Evolutionary conservation across 371 early-diverging fungal species (phyloP), one percentile per base, ranked within the genome.

Genomic region (Dinochytrium kinnereticum): DNA sequence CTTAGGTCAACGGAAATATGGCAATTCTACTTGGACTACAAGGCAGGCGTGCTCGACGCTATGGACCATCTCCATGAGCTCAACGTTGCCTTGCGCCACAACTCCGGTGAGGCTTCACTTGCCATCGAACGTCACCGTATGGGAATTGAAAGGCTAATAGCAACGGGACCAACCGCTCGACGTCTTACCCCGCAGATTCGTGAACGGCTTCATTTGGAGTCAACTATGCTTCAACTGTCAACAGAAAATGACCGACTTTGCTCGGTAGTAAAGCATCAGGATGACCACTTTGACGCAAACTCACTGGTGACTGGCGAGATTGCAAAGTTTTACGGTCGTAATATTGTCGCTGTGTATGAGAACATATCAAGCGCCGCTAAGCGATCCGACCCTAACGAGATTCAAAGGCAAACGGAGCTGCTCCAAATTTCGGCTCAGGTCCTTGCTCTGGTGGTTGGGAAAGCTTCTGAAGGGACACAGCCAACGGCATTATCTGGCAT

Each of bases 41-140:
- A n/a, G 5, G 2, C 5, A 21, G 26, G 40, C n/a, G 19, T 68
- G 2, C 2, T 68, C 3, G 19, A 68, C 10, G 59, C 36, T 17
- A 67, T 53, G 10, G 75, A 75, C 15, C 61, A 66, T 31, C 19
- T 71, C 21, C 68, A 64, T 1, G 31, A 50, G 7, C 38, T 34
- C 24, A 75, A 75, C 44, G 75, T 71, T 10, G 71, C 70, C 39
- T 38, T 70, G 15, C 75, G 75, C 24, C 75, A 75, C 40, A 75
- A 75, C 49, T 49, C 49, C 13, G 59, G 67, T 0, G 75, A 75
- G 36, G 51, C 51, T 28, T 64, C 51, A 5, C 36, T 55, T 2
- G 75, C 75, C 13, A 49, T 75, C 1, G 66, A 40, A 13, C 31
- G 75, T 13, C 67, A 75, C 34, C 38, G 37, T 3, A 59, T 15